These are phyloP conservation scores for Gracilariopsis chorda DNA, from an alignment of 23 red algal species.

Conservation along the genomic window DNA sequence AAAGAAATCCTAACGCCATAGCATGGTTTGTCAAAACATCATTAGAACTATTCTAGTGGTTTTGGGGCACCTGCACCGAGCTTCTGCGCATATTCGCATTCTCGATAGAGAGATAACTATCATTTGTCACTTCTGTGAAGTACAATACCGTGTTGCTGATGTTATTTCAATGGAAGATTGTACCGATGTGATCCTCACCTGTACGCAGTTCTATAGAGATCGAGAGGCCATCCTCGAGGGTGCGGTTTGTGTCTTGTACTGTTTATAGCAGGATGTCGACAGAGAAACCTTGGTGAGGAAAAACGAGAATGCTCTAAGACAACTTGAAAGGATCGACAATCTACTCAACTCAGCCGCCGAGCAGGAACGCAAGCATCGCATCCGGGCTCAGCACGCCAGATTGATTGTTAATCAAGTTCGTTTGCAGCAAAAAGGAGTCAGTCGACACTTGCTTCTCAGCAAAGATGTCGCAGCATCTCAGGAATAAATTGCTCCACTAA, in stretches of 20 bases:
- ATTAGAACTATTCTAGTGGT: constrained; percentile 30
- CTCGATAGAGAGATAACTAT: constrained; percentile 20
- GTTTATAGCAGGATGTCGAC: not conserved
- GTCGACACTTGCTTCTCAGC: not conserved
- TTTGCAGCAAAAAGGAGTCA: not conserved
- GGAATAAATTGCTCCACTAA: not conserved
- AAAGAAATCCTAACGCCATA: not conserved
- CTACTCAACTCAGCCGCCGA: not conserved
- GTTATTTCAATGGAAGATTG: constrained; percentile 32
- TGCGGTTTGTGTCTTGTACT: not conserved
- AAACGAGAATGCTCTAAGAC: not conserved
- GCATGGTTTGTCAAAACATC: constrained; percentile 37
- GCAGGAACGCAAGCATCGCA: not conserved
- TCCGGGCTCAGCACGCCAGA: not conserved
- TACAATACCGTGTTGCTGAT: not conserved
- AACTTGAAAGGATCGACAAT: not conserved
- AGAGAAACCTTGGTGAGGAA: not conserved
- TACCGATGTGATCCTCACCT: constrained; percentile 19
- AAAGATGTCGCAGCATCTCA: not conserved
- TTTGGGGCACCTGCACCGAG: not conserved
- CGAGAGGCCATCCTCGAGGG: not conserved
- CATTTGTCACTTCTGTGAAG: constrained; percentile 20
- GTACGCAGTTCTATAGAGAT: constrained; percentile 36
- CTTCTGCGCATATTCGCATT: not conserved
- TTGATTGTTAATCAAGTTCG: not conserved